phyloP scores from a whole-genome alignment of 2,329 filamentous ascomycete species.

The Diaporthe sp. region DNA sequence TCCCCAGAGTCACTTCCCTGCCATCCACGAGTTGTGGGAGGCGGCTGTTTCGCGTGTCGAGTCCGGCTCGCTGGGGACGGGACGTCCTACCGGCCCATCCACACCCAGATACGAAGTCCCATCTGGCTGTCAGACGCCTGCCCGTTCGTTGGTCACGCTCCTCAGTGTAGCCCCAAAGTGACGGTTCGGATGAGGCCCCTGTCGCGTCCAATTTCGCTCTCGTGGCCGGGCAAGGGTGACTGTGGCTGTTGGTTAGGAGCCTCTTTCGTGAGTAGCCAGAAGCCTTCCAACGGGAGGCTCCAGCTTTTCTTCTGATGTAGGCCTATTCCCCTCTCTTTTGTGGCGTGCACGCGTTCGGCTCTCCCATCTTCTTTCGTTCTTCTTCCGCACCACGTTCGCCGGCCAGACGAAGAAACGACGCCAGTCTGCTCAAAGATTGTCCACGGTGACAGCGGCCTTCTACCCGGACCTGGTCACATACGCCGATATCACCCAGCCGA shows the following conservation, averaged over 20 bases:
- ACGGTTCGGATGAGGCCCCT: background rate
- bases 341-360: background rate
- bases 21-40: background rate
- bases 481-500: background rate
- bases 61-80: background rate
- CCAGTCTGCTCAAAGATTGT: background rate
- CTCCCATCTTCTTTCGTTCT: background rate
- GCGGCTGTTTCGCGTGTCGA: background rate
- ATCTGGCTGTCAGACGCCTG: constrained; percentile 12
- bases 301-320: constrained; percentile 7
- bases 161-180: background rate
- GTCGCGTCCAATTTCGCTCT: constrained; percentile 17
- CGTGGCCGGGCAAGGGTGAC: background rate
- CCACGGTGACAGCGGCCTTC: background rate
- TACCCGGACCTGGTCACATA: background rate
- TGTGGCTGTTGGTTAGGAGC: constrained; percentile 13
- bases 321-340: background rate
- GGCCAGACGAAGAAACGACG: background rate
- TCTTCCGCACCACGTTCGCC: background rate
- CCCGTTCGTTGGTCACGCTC: constrained; percentile 6
- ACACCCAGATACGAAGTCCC: constrained; percentile 17
- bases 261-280: background rate
- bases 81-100: background rate
- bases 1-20: background rate
- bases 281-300: background rate